phyloP scores from a whole-genome alignment of 495 filamentous ascomycete genomes.

The Penicillium silybi region DNA sequence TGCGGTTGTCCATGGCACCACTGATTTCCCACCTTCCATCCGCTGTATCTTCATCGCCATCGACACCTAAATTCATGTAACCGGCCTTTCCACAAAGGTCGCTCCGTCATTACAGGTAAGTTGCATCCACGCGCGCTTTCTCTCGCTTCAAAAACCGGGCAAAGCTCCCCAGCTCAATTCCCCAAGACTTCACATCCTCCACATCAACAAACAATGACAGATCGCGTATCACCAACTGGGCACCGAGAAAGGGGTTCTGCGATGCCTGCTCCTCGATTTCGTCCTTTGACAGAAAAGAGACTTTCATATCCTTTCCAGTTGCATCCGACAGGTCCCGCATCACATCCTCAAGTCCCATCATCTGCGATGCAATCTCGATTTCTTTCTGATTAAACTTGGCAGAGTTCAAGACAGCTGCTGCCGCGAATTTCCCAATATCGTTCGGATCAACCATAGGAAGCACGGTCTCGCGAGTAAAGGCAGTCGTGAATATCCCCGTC shows the following conservation, averaged over 20 bases:
- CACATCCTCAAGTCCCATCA: constrained; percentile 26
- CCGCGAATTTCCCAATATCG: constrained; percentile 46
- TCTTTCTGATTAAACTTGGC: constrained; percentile 31
- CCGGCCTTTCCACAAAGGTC: neutral
- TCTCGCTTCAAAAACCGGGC: constrained; percentile 36
- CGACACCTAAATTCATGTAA: neutral
- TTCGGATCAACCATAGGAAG: constrained; percentile 42
- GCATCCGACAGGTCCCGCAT: constrained; percentile 26
- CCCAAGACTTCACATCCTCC: constrained; percentile 30
- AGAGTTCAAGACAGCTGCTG: constrained; percentile 39
- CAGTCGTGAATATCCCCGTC: constrained; percentile 30
- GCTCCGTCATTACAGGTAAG: constrained; percentile 8
- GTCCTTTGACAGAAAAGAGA: constrained; percentile 34
- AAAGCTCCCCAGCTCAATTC: constrained; percentile 32
- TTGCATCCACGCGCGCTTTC: constrained; percentile 16
- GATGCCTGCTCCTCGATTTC: constrained; percentile 26
- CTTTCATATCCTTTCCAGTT: constrained; percentile 30
- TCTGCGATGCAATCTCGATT: constrained; percentile 39
- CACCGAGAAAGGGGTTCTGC: constrained; percentile 25
- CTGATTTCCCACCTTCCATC: too few species aligned
- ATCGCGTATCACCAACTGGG: constrained; percentile 27
- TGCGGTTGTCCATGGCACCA: too few species aligned
- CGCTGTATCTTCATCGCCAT: neutral
- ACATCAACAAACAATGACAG: constrained; percentile 33
- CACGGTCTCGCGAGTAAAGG: constrained; percentile 25